Percentiles rank a stretch among this genome's conserved stretches.
Evolutionary conservation across 2,329 filamentous ascomycete species (phyloP).

Genomic region (Ophiognomonia clavigignenti-juglandacearum): DNA sequence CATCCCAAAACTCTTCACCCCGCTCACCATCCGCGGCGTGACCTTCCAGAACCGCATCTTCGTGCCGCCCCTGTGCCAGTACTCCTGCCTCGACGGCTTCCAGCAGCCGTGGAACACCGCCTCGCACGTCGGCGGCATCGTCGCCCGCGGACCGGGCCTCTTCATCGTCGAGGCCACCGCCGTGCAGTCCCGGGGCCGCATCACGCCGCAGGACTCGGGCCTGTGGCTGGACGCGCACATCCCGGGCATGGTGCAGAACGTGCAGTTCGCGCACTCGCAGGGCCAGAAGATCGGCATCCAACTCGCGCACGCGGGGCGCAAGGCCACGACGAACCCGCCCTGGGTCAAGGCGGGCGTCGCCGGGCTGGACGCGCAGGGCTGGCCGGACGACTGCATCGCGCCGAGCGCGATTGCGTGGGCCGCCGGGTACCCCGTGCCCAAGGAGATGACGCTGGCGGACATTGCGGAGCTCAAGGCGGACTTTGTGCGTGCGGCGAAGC

Average conservation of each 20-base stretch:
- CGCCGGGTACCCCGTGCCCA: slow-evolving; percentile 35
- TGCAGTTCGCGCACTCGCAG: slow-evolving; percentile 42
- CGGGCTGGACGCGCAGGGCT: slow-evolving; percentile 36
- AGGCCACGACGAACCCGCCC: slow-evolving; percentile 45
- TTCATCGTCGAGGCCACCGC: slow-evolving; percentile 27
- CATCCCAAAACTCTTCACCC: slow-evolving; percentile 34
- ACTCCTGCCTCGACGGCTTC: slow-evolving; percentile 35
- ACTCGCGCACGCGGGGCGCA: slow-evolving; percentile 63
- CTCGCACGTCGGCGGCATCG: slow-evolving; percentile 33
- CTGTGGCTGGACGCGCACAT: slow-evolving; percentile 34
- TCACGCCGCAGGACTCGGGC: slow-evolving; percentile 30
- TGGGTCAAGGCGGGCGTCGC: slow-evolving; percentile 54
- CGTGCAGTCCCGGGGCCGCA: slow-evolving; percentile 27
- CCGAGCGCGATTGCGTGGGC: slow-evolving; percentile 27
- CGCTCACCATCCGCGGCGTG: slow-evolving; percentile 37
- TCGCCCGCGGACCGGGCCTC: slow-evolving; percentile 28
- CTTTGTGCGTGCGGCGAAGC: slow-evolving; percentile 48
- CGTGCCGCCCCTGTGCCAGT: slow-evolving; percentile 44
- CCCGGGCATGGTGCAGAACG: slow-evolving; percentile 27
- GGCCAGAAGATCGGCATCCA: slow-evolving; percentile 66
- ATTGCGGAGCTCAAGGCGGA: slow-evolving; percentile 59
- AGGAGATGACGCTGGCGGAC: slow-evolving; percentile 58
- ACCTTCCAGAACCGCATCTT: slow-evolving; percentile 41
- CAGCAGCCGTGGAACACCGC: slow-evolving; percentile 37
- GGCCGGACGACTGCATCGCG: slow-evolving; percentile 35